Evolutionary conservation across 768 basidiomycete genomes (phyloP).

Genomic region (Mycena alexandri): DNA sequence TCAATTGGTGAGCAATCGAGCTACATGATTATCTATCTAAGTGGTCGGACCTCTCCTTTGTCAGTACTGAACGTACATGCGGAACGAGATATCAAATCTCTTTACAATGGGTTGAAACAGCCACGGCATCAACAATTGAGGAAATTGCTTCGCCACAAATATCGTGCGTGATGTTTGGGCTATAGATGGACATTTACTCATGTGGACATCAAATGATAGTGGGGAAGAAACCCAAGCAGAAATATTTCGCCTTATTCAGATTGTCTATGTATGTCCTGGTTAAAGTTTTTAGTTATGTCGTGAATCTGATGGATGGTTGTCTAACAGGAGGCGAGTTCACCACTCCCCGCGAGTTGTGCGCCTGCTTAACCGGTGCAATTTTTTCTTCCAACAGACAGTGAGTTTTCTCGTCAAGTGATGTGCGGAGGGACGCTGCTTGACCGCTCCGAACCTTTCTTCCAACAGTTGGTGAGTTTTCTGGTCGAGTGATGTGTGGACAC

Average conservation of each 20-base stretch:
- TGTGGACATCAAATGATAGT: background rate
- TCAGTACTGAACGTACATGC: background rate
- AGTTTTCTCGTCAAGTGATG: too few species aligned
- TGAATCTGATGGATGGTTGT: too few species aligned
- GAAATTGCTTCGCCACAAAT: background rate
- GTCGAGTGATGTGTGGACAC: too few species aligned
- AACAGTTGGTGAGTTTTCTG: too few species aligned
- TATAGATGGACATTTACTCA: background rate
- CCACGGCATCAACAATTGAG: background rate
- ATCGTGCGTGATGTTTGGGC: background rate
- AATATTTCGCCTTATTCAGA: background rate
- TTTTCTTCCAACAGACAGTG: too few species aligned
- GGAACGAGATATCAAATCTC: slow-evolving; percentile 4
- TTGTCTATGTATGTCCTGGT: slow-evolving; percentile 2
- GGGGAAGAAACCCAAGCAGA: background rate
- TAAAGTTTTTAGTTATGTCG: background rate
- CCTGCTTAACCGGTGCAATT: too few species aligned
- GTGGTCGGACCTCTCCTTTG: background rate
- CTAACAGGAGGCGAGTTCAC: too few species aligned
- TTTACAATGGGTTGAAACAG: background rate
- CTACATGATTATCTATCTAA: background rate
- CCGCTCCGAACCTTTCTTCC: too few species aligned
- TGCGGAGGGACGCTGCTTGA: too few species aligned
- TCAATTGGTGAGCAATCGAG: background rate
- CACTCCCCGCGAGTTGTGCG: too few species aligned